Conservation (phyloP, 371 early-diverging fungal genomes). For the Rhizopus delemar region DNA sequence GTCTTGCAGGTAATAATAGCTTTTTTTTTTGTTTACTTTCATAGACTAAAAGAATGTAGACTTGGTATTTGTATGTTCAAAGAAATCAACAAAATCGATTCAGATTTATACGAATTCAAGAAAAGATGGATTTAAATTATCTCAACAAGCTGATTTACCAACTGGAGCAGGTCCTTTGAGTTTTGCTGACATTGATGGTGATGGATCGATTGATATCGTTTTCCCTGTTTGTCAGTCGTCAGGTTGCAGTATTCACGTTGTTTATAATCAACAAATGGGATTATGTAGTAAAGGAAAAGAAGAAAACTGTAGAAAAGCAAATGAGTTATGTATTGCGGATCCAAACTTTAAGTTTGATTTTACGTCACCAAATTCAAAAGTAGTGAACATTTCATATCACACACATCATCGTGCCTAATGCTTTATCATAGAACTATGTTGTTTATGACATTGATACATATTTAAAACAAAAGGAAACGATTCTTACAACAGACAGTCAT, state of each 20-base stretch:
- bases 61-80: conserved; percentile 79
- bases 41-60: conserved; percentile 46
- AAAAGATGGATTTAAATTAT: conserved; percentile 62
- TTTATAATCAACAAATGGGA: conserved; percentile 84
- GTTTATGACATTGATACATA: conserved; percentile 46
- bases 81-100: conserved; percentile 46
- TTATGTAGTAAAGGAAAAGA: conserved; percentile 63
- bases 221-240: conserved; percentile 65
- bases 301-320: conserved; percentile 60
- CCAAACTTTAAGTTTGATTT: conserved; percentile 70
- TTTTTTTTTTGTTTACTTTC: no score
- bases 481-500: conserved; percentile 43
- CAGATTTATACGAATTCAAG: conserved; percentile 81
- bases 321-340: conserved; percentile 75
- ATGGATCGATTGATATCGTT: conserved; percentile 86
- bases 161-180: conserved; percentile 74
- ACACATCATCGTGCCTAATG: background rate
- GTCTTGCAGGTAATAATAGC: conserved; percentile 63
- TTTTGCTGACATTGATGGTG: conserved; percentile 91
- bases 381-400: conserved; percentile 13
- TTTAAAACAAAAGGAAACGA: conserved; percentile 50
- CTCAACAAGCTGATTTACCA: conserved; percentile 63
- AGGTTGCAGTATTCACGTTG: conserved; percentile 71
- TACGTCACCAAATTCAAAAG: conserved; percentile 41
- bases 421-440: conserved; percentile 40